These are phyloP conservation scores for Pseudocercospora fuligena DNA, from an alignment of 2,329 filamentous ascomycete species.

Conservation along the genomic window DNA sequence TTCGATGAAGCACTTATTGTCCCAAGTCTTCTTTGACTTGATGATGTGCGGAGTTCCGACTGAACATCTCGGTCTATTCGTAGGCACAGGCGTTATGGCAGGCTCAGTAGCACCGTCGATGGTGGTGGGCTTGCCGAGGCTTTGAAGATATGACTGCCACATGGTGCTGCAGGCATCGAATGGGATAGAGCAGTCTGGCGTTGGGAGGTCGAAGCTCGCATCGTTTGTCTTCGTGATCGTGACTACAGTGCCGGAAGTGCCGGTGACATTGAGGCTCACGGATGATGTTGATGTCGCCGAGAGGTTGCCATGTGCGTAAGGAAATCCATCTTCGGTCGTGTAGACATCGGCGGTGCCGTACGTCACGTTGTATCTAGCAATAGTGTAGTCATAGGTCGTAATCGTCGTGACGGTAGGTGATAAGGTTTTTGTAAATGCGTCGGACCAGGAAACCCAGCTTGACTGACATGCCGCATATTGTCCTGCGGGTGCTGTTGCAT, in stretches of 20 bases:
- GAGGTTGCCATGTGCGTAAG: neutral
- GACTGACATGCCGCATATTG: neutral
- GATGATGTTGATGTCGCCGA: slow-evolving; percentile 21
- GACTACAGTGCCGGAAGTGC: slow-evolving; percentile 16
- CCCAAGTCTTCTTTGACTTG: slow-evolving; percentile 14
- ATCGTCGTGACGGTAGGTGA: neutral
- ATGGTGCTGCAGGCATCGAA: slow-evolving; percentile 26
- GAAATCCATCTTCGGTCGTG: slow-evolving; percentile 14
- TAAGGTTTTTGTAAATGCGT: neutral
- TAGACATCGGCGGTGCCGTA: slow-evolving; percentile 32
- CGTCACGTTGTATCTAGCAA: slow-evolving; percentile 12
- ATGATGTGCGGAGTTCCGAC: slow-evolving; percentile 23
- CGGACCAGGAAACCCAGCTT: neutral
- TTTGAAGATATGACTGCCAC: slow-evolving; percentile 29
- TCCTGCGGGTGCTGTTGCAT: neutral
- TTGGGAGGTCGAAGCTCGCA: slow-evolving; percentile 6
- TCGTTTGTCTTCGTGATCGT: slow-evolving; percentile 19
- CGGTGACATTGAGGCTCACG: slow-evolving; percentile 27
- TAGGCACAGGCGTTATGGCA: slow-evolving; percentile 27
- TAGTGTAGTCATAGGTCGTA: slow-evolving; percentile 13
- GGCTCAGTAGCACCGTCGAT: slow-evolving; percentile 25
- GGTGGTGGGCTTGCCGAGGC: slow-evolving; percentile 23
- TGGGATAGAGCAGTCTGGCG: slow-evolving; percentile 13
- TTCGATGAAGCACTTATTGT: slow-evolving; percentile 22
- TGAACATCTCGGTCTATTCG: slow-evolving; percentile 29